Percentiles rank a stretch among this genome's conserved stretches.
These are phyloP conservation scores for Kwoniella dendrophila DNA, from an alignment of 768 basidiomycete genomes.

Conservation along the genomic window DNA sequence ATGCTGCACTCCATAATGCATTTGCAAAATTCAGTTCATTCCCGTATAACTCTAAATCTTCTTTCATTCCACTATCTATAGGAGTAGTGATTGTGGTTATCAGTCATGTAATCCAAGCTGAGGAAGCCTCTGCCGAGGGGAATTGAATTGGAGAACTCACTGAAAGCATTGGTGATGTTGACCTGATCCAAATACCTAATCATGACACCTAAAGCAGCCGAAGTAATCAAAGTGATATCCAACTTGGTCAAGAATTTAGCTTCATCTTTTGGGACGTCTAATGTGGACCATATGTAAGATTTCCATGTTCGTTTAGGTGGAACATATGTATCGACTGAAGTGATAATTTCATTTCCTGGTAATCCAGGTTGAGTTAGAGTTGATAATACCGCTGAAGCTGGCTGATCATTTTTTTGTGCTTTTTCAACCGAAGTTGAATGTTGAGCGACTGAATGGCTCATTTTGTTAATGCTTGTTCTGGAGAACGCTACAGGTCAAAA, in stretches of 20 bases:
- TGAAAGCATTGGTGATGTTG: slow-evolving; percentile 47
- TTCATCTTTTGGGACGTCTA: slow-evolving; percentile 34
- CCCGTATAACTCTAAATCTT: slow-evolving; percentile 43
- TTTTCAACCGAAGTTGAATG: neutral
- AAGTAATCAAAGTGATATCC: slow-evolving; percentile 39
- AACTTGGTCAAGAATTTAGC: slow-evolving; percentile 38
- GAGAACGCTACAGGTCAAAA: too few species aligned
- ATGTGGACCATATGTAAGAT: slow-evolving; percentile 37
- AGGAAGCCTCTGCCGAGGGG: slow-evolving; percentile 1
- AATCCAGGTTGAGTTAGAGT: slow-evolving; percentile 2
- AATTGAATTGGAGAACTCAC: slow-evolving; percentile 17
- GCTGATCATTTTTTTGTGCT: neutral
- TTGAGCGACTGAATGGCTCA: neutral
- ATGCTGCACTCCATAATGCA: slow-evolving; percentile 44
- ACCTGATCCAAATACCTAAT: slow-evolving; percentile 46
- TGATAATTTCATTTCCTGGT: neutral
- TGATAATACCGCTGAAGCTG: neutral
- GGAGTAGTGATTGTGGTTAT: neutral
- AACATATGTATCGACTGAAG: slow-evolving; percentile 13
- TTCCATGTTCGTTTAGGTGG: slow-evolving; percentile 29
- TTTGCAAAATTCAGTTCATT: slow-evolving; percentile 48
- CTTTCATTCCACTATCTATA: slow-evolving; percentile 43
- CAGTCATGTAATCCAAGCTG: neutral
- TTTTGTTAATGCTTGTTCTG: too few species aligned
- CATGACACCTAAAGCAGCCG: slow-evolving; percentile 40